These are phyloP conservation scores for Kodamaea derodonti DNA, from an alignment of 1,139 yeast genomes.

Conservation along the genomic window DNA sequence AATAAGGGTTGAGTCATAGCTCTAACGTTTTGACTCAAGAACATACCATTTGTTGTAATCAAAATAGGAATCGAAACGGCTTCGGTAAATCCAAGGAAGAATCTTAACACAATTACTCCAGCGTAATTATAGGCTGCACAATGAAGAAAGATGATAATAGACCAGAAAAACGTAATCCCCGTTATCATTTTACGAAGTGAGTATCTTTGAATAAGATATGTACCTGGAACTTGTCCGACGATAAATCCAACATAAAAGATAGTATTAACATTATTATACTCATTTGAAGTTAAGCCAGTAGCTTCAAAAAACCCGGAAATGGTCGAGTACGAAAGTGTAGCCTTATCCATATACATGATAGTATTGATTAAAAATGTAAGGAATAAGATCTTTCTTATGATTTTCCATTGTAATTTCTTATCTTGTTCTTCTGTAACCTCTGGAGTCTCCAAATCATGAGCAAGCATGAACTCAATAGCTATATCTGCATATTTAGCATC, in stretches of 20 bases:
- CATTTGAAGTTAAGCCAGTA: slow-evolving; percentile 27
- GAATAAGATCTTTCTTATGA: slow-evolving; percentile 29
- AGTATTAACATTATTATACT: slow-evolving; percentile 36
- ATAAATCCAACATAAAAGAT: slow-evolving; percentile 36
- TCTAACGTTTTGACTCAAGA: slow-evolving; percentile 37
- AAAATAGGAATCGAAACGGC: slow-evolving; percentile 36
- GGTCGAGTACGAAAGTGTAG: slow-evolving; percentile 40
- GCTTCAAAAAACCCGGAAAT: slow-evolving; percentile 40
- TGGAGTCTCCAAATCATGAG: slow-evolving; percentile 11
- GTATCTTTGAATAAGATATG: slow-evolving; percentile 28
- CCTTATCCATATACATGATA: slow-evolving; percentile 42
- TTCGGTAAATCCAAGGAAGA: slow-evolving; percentile 46
- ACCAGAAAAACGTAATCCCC: slow-evolving; percentile 31
- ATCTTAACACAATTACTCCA: slow-evolving; percentile 39
- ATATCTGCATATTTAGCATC: slow-evolving; percentile 1
- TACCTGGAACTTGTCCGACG: slow-evolving; percentile 31
- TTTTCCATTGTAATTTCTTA: slow-evolving; percentile 26
- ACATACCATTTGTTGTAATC: slow-evolving; percentile 41
- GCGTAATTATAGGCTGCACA: slow-evolving; percentile 37
- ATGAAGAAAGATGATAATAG: slow-evolving; percentile 33
- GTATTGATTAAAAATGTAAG: slow-evolving; percentile 31
- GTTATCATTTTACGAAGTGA: slow-evolving; percentile 31
- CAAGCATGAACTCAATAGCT: slow-evolving; percentile 1
- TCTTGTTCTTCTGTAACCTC: slow-evolving; percentile 30
- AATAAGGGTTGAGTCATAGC: slow-evolving; percentile 41